Conservation (phyloP, 108 stramenopile genomes). For the Pseudonitzschia multistriata region DNA sequence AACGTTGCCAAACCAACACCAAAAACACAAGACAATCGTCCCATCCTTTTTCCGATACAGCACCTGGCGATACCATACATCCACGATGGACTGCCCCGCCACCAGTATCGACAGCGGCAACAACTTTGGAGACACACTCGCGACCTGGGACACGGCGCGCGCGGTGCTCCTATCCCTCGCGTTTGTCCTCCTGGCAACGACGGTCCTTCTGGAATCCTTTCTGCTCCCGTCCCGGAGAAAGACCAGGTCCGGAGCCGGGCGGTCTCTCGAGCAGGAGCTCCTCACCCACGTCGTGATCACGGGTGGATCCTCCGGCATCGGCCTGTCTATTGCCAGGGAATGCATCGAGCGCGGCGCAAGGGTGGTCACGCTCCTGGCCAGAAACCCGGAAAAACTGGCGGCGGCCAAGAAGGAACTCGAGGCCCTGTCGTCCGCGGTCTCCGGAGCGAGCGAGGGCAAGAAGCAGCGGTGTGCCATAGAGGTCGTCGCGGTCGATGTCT, state of each 20-base stretch:
- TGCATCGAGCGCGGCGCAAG: slow-evolving; percentile 34
- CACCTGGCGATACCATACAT: no score
- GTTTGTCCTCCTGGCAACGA: neutral
- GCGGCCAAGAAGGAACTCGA: slow-evolving; percentile 54
- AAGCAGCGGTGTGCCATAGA: slow-evolving; percentile 15
- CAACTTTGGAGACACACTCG: neutral
- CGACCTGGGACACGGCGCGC: neutral
- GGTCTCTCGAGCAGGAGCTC: neutral
- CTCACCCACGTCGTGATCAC: slow-evolving; percentile 70
- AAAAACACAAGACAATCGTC: no score
- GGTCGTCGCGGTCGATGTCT: slow-evolving; percentile 63
- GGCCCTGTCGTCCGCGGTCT: no score
- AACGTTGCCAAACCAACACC: no score
- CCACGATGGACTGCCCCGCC: neutral
- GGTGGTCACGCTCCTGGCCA: slow-evolving; percentile 77
- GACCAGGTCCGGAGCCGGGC: neutral
- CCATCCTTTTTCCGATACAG: no score
- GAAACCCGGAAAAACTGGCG: slow-evolving; percentile 58
- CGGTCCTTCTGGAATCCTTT: neutral
- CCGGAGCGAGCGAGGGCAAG: no score
- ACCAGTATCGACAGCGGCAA: neutral
- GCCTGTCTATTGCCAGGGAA: slow-evolving; percentile 68
- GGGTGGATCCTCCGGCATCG: slow-evolving; percentile 87
- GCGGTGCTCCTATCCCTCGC: neutral
- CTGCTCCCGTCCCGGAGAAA: neutral